Evolutionary conservation across 2,329 filamentous ascomycete genomes (phyloP).

Genomic region (Stagonosporopsis vannaccii): DNA sequence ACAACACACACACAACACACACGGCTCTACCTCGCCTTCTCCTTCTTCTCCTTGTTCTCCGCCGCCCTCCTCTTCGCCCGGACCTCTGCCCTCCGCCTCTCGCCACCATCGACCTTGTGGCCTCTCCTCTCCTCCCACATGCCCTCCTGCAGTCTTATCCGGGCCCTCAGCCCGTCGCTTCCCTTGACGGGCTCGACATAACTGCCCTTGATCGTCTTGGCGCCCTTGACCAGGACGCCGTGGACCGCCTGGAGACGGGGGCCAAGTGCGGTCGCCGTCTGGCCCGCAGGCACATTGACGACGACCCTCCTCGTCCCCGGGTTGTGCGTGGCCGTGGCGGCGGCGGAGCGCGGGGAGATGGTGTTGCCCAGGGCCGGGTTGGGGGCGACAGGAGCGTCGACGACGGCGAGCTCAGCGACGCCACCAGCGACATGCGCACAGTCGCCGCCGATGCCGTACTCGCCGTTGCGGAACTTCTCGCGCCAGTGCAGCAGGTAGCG

Average conservation of each 20-base stretch:
- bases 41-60: slow-evolving; percentile 79
- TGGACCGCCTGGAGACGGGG: slow-evolving; percentile 63
- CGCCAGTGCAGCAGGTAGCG: slow-evolving; percentile 89
- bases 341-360: slow-evolving; percentile 36
- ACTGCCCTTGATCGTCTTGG: slow-evolving; percentile 75
- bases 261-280: slow-evolving; percentile 32
- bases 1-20: not conserved
- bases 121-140: slow-evolving; percentile 92
- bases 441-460: slow-evolving; percentile 84
- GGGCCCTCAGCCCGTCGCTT: slow-evolving; percentile 64
- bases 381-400: slow-evolving; percentile 59
- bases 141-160: slow-evolving; percentile 77
- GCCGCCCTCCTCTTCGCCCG: slow-evolving; percentile 83
- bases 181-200: slow-evolving; percentile 74
- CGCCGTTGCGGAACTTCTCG: slow-evolving; percentile 79
- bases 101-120: slow-evolving; percentile 94
- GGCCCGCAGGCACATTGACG: slow-evolving; percentile 63
- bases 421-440: slow-evolving; percentile 72
- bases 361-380: slow-evolving; percentile 35
- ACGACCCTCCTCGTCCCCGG: slow-evolving; percentile 65
- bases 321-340: slow-evolving; percentile 60
- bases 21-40: slow-evolving; percentile 57
- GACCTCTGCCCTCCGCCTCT: slow-evolving; percentile 85
- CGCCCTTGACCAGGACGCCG: slow-evolving; percentile 72
- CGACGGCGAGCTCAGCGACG: slow-evolving; percentile 64